Base-by-base conservation (phyloP, 129 eudicot species). In the Lactuca saligna region DNA sequence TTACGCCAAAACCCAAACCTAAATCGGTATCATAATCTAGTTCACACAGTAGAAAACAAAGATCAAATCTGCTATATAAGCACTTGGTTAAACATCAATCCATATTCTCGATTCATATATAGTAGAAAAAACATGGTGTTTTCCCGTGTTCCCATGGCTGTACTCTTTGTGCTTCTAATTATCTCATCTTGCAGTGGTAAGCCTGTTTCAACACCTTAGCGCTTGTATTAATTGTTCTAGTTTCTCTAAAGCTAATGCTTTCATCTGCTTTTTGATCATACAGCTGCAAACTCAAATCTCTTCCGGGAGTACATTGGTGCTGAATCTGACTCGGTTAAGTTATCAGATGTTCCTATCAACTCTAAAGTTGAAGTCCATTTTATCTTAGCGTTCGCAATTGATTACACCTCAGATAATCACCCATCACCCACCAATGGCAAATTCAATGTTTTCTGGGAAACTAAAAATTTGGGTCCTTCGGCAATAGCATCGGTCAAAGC, bases 351-450 rank as follows among this genome's bases (percentile, higher is more conserved):
- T 3, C 85, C 91, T 2, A 70, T 86, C 31, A 74, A 77, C 82
- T 33, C 83, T 2, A 54, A 77, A 2, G 83, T 79, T 29, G 80
- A 82, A 53, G 67, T 80, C 54, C 87, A 86, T 74, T 86, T 82
- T 74, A 82, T 86, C 68, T 75, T 86, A 5, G 76, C 91, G 4
- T 86, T 82, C 34, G 81, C 83, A 49, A 73, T 86, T 5, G 87
- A 82, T 68, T 86, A 86, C 85, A 82, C 87, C 33, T 25, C 58
- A 5, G 59, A 57, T 48, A 38, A 5, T 50, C 73, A 31, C 68
- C 77, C 79, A 5, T 46, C 69, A 20, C 83, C 87, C 33, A 82
- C 87, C 20, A 66, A 82, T 29, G 87, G 87, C 44, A 75, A 74
- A 46, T 82, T 82, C 75, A 75, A 82, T 34, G 79, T 78, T 14